Evolutionary conservation across 257 asterid genomes (phyloP), one percentile per base, ranked within the genome.

Genomic region (Nicotiana paniculata): DNA sequence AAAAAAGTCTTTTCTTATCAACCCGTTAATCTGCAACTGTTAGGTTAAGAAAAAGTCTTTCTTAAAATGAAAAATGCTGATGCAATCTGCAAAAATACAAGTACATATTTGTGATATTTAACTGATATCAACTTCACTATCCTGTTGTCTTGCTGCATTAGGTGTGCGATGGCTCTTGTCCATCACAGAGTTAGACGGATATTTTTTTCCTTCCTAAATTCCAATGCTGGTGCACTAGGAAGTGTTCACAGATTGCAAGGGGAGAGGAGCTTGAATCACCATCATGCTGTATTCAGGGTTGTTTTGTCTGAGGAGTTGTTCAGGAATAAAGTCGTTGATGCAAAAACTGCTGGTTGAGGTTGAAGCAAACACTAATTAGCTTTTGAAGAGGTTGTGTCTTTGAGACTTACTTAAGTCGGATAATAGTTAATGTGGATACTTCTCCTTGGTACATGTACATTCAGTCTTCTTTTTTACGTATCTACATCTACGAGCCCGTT

Each of bases 121-220:
- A 15, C 58, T 53, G 58, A 4, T 13, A 4, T 53, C 58, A 53
- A 13, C 58, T 53, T 53, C 58, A 53, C 17, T 53, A 11, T 15
- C 58, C 58, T 53, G 58, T 53, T 53, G 12, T 32, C 26, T 69
- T 8, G 30, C 5, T 72, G 59, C 21, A 11, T 53, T 53, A 93
- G 98, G 98, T 96, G 98, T 83, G 95, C 99, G 7, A 96, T 96
- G 99, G 98, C 98, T 7, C 91, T 93, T 46, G 96, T 94, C 85
- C 99, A 93, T 90, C 99, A 96, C 86, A 88, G 99, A 85, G 83
- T 94, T 17, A 86, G 84, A 82, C 96, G 99, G 9, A 96, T 96
- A 66, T 92, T 94, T 84, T 94, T 85, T 30, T 96, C 96, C 15
- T 86, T 89, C 84, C 93, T 98, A 16, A 94, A 96, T 85, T 89